Conservation (phyloP, 768 basidiomycete genomes). For the Suillus subaureus region DNA sequence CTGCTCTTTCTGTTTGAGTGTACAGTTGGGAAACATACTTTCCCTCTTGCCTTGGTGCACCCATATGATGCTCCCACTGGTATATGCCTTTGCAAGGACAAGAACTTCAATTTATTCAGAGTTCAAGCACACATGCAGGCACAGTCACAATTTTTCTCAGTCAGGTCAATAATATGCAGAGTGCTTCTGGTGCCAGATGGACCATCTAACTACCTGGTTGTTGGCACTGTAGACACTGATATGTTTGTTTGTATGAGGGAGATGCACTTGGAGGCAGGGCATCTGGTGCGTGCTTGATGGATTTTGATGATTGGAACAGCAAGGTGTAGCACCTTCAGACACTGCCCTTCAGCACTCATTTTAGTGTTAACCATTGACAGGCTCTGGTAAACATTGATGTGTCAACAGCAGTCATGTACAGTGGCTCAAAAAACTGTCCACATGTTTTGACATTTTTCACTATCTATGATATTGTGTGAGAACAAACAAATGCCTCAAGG, state of each 20-base stretch:
- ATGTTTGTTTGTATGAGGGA: slow-evolving; percentile 24
- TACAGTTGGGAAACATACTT: slow-evolving; percentile 9
- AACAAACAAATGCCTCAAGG: no score
- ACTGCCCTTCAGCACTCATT: no score
- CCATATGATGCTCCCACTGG: slow-evolving; percentile 20
- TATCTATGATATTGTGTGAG: no score
- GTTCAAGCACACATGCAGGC: slow-evolving; percentile 13
- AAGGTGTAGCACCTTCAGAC: no score
- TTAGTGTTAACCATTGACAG: no score
- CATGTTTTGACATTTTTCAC: no score
- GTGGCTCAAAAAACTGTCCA: no score
- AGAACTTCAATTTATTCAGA: slow-evolving; percentile 22
- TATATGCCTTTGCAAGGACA: slow-evolving; percentile 20
- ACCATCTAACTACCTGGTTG: slow-evolving; percentile 25
- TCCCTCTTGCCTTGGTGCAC: slow-evolving; percentile 18
- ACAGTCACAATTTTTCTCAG: slow-evolving; percentile 25
- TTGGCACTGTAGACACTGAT: slow-evolving; percentile 33
- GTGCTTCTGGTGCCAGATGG: slow-evolving; percentile 24
- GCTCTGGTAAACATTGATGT: no score
- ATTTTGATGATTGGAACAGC: no score
- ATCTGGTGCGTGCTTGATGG: neutral
- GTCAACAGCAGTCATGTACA: no score
- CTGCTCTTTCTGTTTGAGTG: slow-evolving; percentile 24
- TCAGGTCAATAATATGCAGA: slow-evolving; percentile 33
- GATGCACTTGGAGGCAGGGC: neutral